Evolutionary conservation across 2,329 filamentous ascomycete species (phyloP).

Genomic region (Aspergillus japonicus): DNA sequence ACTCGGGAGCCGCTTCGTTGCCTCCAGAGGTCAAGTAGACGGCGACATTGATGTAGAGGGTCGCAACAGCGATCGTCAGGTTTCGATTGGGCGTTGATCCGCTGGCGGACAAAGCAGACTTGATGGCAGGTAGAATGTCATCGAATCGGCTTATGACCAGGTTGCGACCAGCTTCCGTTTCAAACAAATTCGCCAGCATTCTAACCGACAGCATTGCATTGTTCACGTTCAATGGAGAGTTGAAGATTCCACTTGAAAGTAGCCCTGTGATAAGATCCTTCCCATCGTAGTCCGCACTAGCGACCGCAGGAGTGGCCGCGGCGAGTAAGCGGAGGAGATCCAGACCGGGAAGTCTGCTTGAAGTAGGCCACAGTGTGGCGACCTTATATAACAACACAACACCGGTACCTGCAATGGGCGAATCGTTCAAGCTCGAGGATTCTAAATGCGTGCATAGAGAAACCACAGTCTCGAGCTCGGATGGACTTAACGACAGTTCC

Average conservation of each 20-base stretch:
- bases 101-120: conserved; percentile 57
- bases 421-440: conserved; percentile 39
- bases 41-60: conserved; percentile 79
- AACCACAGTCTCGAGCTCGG: conserved; percentile 64
- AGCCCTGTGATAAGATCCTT: conserved; percentile 63
- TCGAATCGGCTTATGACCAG: conserved; percentile 61
- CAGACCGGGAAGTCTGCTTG: conserved; percentile 76
- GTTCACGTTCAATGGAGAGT: conserved; percentile 67
- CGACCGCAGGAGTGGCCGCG: conserved; percentile 64
- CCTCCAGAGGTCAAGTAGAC: conserved; percentile 63
- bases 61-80: conserved; percentile 76
- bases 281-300: conserved; percentile 55
- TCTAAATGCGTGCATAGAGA: conserved; percentile 65
- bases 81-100: conserved; percentile 66
- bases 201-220: conserved; percentile 85
- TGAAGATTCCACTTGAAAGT: conserved; percentile 57
- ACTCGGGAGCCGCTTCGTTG: conserved; percentile 39
- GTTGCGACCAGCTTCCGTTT: conserved; percentile 67
- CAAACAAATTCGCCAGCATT: conserved; percentile 79
- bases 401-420: conserved; percentile 52
- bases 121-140: conserved; percentile 61
- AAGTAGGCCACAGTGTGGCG: conserved; percentile 74
- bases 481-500: conserved; percentile 69
- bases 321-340: conserved; percentile 85
- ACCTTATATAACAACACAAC: conserved; percentile 69